Evolutionary conservation across 2,329 filamentous ascomycete species (phyloP).

Genomic region (Ceratocystis cubensis): DNA sequence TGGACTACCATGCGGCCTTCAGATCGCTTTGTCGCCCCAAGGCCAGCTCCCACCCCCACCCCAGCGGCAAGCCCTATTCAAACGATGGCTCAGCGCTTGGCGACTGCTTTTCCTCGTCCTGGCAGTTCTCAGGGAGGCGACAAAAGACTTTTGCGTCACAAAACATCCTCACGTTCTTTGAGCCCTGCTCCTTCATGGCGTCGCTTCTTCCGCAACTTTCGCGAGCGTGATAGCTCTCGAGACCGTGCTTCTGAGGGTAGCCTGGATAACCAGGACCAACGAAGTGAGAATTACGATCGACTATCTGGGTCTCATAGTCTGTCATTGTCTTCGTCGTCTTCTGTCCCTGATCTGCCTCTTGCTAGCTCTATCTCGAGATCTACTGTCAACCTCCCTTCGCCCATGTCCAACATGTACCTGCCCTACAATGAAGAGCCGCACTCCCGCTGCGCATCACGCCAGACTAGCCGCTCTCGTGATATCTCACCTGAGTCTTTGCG

Average conservation of each 20-base stretch:
- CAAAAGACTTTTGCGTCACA: slow-evolving; percentile 25
- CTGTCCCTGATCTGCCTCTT: neutral
- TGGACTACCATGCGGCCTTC: slow-evolving; percentile 65
- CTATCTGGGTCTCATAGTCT: slow-evolving; percentile 12
- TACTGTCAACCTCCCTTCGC: neutral
- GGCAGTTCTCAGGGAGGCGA: neutral
- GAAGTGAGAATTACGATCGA: neutral
- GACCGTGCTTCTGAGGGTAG: slow-evolving; percentile 26
- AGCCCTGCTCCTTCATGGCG: slow-evolving; percentile 41
- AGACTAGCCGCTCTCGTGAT: slow-evolving; percentile 30
- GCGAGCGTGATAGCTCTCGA: slow-evolving; percentile 27
- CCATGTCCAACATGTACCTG: slow-evolving; percentile 5
- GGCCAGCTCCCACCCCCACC: slow-evolving; percentile 37
- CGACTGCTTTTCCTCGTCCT: slow-evolving; percentile 1
- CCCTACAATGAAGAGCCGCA: neutral
- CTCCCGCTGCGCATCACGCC: slow-evolving; percentile 1
- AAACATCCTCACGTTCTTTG: slow-evolving; percentile 36
- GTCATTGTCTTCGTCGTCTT: slow-evolving; percentile 9
- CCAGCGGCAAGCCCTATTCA: slow-evolving; percentile 23
- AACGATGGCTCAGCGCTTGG: slow-evolving; percentile 15
- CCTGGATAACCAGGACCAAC: slow-evolving; percentile 8
- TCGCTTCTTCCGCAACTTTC: slow-evolving; percentile 36
- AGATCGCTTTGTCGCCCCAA: slow-evolving; percentile 61
- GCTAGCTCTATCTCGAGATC: slow-evolving; percentile 3
- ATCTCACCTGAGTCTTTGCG: slow-evolving; percentile 45